A percentile compares a stretch with the other conserved stretches of the same genome.
Conservation (phyloP, 2,329 filamentous ascomycete species). For the Neofusicoccum laricinum region DNA sequence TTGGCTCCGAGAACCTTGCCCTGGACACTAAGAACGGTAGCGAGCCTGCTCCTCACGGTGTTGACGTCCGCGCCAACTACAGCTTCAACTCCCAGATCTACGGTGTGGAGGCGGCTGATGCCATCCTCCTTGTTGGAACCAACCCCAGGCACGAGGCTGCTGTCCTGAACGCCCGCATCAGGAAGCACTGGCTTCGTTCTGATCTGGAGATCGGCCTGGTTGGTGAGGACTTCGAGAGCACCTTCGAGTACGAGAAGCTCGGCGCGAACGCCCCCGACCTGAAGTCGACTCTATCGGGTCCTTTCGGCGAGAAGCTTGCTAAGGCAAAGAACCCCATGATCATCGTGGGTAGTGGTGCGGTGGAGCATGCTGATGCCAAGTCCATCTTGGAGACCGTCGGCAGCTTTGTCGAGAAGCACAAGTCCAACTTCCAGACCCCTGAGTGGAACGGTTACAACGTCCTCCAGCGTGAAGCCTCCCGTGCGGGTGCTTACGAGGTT, state of each 20-base stretch:
- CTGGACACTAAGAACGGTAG: slow-evolving; percentile 85
- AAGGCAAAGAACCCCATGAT: slow-evolving; percentile 93
- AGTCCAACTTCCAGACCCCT: slow-evolving; percentile 77
- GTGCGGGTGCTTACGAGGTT: slow-evolving; percentile 90
- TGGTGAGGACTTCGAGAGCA: slow-evolving; percentile 87
- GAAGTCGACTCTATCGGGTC: slow-evolving; percentile 79
- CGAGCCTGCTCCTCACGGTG: slow-evolving; percentile 82
- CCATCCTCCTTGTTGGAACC: slow-evolving; percentile 86
- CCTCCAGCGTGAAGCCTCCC: slow-evolving; percentile 87
- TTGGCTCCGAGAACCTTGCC: slow-evolving; percentile 92
- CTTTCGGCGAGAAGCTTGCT: slow-evolving; percentile 90
- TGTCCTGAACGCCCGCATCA: slow-evolving; percentile 90
- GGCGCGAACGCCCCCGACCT: slow-evolving; percentile 75
- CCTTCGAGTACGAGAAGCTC: slow-evolving; percentile 91
- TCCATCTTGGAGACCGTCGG: slow-evolving; percentile 90
- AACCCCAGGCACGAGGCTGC: slow-evolving; percentile 95
- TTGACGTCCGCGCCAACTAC: slow-evolving; percentile 93
- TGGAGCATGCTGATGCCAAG: slow-evolving; percentile 87
- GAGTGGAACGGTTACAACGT: slow-evolving; percentile 99
- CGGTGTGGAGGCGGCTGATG: slow-evolving; percentile 91
- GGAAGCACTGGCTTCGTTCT: slow-evolving; percentile 96
- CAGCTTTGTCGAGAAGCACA: slow-evolving; percentile 88
- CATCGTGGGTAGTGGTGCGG: slow-evolving; percentile 86
- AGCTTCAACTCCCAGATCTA: slow-evolving; percentile 94
- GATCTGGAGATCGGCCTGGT: slow-evolving; percentile 91